Evolutionary conservation across 441 rosid genomes (phyloP).

Genomic region (Erodium trifolium): DNA sequence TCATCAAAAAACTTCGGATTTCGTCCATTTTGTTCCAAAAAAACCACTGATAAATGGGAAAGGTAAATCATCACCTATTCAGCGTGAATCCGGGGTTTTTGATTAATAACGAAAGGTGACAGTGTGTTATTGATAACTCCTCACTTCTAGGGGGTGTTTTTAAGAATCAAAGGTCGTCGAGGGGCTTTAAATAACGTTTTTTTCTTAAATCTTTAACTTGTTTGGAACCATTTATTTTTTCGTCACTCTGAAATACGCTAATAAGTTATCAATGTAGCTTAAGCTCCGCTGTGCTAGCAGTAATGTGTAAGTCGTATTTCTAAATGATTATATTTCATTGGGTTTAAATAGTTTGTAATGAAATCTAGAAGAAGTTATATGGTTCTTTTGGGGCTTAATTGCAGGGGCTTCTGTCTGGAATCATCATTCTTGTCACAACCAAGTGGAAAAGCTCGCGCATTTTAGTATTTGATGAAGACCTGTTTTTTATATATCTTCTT

Average conservation of each 20-base stretch:
- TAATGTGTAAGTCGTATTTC: background rate
- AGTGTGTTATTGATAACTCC: too few species aligned
- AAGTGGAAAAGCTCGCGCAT: conserved; percentile 22
- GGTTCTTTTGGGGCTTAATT: conserved; percentile 10
- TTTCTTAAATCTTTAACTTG: background rate
- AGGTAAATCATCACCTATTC: too few species aligned
- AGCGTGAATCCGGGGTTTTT: too few species aligned
- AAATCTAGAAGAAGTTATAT: background rate
- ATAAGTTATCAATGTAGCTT: background rate
- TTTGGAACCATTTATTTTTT: background rate
- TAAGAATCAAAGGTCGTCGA: too few species aligned
- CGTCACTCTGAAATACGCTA: background rate
- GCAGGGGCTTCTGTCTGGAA: conserved; percentile 34
- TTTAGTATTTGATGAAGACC: conserved; percentile 23
- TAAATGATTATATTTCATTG: too few species aligned
- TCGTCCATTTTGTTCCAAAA: too few species aligned
- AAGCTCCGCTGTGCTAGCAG: background rate
- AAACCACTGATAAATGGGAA: too few species aligned
- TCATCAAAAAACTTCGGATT: too few species aligned
- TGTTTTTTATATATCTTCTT: conserved; percentile 30
- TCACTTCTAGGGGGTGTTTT: too few species aligned
- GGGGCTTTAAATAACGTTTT: too few species aligned
- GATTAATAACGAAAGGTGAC: too few species aligned
- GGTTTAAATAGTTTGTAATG: background rate
- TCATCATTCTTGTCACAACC: conserved; percentile 21